Evolutionary conservation across 371 early-diverging fungal genomes (phyloP).

Genomic region (Mortierella sp.): DNA sequence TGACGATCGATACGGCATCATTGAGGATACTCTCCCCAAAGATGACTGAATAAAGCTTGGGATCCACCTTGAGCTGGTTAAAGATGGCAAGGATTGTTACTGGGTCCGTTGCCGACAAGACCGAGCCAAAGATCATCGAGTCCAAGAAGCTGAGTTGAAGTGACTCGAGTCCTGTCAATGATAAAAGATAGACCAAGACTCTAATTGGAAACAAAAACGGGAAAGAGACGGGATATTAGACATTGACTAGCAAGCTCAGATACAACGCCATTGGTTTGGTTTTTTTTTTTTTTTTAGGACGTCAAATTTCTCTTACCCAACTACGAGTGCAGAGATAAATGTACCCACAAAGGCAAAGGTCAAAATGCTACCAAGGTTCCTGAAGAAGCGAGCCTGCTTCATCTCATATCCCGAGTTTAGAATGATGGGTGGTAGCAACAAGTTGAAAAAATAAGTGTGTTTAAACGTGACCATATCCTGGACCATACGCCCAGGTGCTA

Average conservation of each 20-base stretch:
- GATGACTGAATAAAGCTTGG: constrained; percentile 92
- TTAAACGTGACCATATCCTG: constrained; percentile 92
- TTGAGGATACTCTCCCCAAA: constrained; percentile 96
- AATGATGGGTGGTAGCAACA: constrained; percentile 96
- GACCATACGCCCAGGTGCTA: constrained; percentile 77
- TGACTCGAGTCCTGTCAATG: constrained; percentile 78
- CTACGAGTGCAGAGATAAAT: constrained; percentile 88
- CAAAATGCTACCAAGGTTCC: constrained; percentile 89
- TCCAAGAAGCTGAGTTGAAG: constrained; percentile 81
- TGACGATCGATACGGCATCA: constrained; percentile 96
- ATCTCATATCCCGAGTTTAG: constrained; percentile 95
- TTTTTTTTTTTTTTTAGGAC: too few species aligned
- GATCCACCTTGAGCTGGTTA: constrained; percentile 92
- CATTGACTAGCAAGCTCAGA: neutral
- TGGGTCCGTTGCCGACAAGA: constrained; percentile 96
- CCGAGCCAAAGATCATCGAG: constrained; percentile 92
- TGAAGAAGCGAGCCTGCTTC: constrained; percentile 89
- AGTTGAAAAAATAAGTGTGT: constrained; percentile 92
- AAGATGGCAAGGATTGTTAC: constrained; percentile 96
- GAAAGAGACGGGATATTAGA: neutral
- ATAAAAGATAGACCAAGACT: constrained; percentile 76
- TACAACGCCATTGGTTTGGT: too few species aligned
- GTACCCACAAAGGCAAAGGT: constrained; percentile 95
- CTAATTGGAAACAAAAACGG: constrained; percentile 35
- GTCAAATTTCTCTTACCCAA: constrained; percentile 68